Base-by-base conservation (phyloP, 495 filamentous ascomycete species). In the Xylaria sp. region DNA sequence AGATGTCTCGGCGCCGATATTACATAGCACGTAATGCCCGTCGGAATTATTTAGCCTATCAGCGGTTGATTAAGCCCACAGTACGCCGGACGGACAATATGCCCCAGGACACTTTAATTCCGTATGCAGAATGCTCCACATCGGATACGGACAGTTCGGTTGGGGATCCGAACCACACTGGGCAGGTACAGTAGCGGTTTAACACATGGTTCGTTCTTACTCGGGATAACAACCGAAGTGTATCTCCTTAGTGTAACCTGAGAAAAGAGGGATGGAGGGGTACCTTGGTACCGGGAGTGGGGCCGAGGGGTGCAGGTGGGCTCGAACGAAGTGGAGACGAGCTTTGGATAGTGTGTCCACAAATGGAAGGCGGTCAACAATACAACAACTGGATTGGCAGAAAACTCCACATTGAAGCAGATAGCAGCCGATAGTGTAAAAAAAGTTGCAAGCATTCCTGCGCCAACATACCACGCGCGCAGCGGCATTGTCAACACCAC, bases 401-500 rank as follows among this genome's bases (percentile, higher is more conserved):
- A 72, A 71, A 71, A 55, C 58, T 57, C 70, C 35, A 33, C 44
- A 29, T 33, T 44, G 21, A 19, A 44, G 35, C 29, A 46, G 37
- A 43, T 68, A 70, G 40, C 40, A 35, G 57, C 55, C 35, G n/a
- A 50, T 35, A 52, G 21, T 52, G n/a, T 19, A 67, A 67, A 67
- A 69, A 78, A 67, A 73, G 69, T 62, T 66, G 46, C 67, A 69
- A 72, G 59, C 31, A 65, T 26, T 48, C 70, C 48, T 53, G 44
- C 48, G 29, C 46, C 48, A 35, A 40, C 33, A 33, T 43, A n/a
- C n/a, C 72, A 72, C 15, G 64, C 70, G 44, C 68, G 74, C 37
- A 61, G 68, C 44, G 71, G 71, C 70, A 70, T 72, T 66, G 26
- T 11, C 50, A 44, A 70, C 55, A 64, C 57, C 73, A 75, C 61